A percentile compares a stretch with the other conserved stretches of the same genome.
Conservation (phyloP, 805 yeast genomes). For the Candida montana region DNA sequence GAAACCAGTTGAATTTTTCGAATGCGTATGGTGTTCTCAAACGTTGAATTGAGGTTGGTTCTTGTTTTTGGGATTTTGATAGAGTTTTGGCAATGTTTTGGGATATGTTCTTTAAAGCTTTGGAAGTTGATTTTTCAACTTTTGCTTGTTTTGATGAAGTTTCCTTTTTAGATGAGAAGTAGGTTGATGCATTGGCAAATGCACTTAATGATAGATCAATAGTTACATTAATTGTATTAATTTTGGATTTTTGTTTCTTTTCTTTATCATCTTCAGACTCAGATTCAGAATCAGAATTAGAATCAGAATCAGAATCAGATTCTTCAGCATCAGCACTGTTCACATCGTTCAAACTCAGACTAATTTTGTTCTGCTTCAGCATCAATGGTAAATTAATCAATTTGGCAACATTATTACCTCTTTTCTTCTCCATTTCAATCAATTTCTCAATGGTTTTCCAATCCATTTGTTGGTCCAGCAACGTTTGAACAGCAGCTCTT, state of each 20-base stretch:
- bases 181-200: conserved; percentile 81
- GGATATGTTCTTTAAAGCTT: conserved; percentile 82
- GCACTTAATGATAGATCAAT: conserved; percentile 72
- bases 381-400: conserved; percentile 63
- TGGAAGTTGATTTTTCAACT: conserved; percentile 69
- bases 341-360: conserved; percentile 40
- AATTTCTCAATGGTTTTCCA: conserved; percentile 85
- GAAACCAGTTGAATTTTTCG: conserved; percentile 92
- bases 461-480: conserved; percentile 83
- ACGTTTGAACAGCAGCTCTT: conserved; percentile 55
- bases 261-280: conserved; percentile 10
- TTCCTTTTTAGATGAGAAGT: conserved; percentile 68
- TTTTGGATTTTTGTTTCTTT: conserved; percentile 5
- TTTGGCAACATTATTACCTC: conserved; percentile 60
- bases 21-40: conserved; percentile 80
- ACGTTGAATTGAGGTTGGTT: conserved; percentile 47
- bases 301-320: conserved; percentile 20
- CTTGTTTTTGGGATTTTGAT: conserved; percentile 54
- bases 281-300: conserved; percentile 18
- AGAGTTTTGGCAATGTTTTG: conserved; percentile 69
- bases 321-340: conserved; percentile 26
- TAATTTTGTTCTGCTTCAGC: conserved; percentile 61
- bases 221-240: conserved; percentile 39
- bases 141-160: conserved; percentile 76
- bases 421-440: conserved; percentile 61